Conservation (phyloP, 148 eudicot genomes). For the Dysphania ambrosioides region DNA sequence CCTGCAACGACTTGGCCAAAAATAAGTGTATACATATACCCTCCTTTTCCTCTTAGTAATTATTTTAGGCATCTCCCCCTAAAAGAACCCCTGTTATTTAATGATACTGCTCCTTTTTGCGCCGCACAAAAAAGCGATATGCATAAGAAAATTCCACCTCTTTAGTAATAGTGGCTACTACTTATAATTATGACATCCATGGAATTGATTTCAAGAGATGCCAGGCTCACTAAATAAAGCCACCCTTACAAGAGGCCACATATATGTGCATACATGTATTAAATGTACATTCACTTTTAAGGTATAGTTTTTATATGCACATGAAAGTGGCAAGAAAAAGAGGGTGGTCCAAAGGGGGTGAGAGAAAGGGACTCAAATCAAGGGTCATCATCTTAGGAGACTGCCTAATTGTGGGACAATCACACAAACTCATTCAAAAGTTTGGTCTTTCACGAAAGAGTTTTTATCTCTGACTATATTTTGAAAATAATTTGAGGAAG, state of each 20-base stretch:
- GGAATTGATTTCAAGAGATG: conserved; percentile 1
- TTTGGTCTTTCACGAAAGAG: conserved; percentile 4
- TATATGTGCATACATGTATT: not conserved
- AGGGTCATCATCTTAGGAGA: conserved; percentile 29
- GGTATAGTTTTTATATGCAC: not conserved
- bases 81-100: not conserved
- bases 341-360: conserved; percentile 24
- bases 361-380: conserved; percentile 16
- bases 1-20: conserved; percentile 3
- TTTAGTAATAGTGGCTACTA: not conserved
- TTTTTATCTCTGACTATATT: not conserved
- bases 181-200: conserved; percentile 1
- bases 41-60: conserved; percentile 4
- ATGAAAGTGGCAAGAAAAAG: conserved; percentile 1
- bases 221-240: conserved; percentile 20
- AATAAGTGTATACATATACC: not conserved
- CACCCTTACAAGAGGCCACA: not conserved
- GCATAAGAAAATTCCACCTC: not conserved
- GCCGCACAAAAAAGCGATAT: conserved; percentile 18
- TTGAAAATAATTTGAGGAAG: not conserved
- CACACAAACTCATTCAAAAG: not conserved
- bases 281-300: not conserved
- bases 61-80: not conserved
- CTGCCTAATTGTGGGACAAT: conserved; percentile 28
- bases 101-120: conserved; percentile 5